Base-by-base conservation (phyloP, 2,329 filamentous ascomycete genomes). In the Fusarium bactridioides region DNA sequence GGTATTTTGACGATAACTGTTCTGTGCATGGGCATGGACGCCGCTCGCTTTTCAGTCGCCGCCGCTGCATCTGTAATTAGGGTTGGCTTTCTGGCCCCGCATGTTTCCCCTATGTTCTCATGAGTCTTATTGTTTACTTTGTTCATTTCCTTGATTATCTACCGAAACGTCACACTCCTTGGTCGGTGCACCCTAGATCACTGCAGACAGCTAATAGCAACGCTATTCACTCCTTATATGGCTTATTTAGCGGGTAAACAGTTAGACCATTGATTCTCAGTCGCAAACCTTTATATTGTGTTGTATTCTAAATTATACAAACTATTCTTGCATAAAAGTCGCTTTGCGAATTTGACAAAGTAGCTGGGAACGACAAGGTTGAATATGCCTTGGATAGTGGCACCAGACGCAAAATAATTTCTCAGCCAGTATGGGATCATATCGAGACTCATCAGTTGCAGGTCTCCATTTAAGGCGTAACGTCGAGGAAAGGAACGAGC, bases 1-100 rank as follows among this genome's bases (percentile, higher is more conserved):
- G 54, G 7, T 4, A 23, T 11, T n/a, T 48, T 18, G 7, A 45
- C 15, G 18, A 35, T 7, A 35, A 35, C 23, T 57, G 54, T n/a
- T 57, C 29, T 18, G 8, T 57, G 3, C 54, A 57, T 18, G 54
- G 54, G 4, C 4, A 25, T 35, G 40, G 54, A 7, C 54, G 40
- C 7, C 31, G 38, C 2, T 48, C 54, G 4, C 8, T 57, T 1
- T 35, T 57, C 9, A 10, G 54, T 10, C 29, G 54, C 12, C 54
- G 54, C 15, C 54, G 54, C 18, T 57, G 54, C 4, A 57, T 33
- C 7, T 57, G 54, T 13, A 1, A 7, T 4, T 55, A 55, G 37
- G 5, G 0, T 11, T 10, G 9, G 6, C 1, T 0, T 19, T 1
- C 3, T 19, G 0, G 0, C 13, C 3, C 16, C 6, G 3, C 9